A percentile compares a stretch with the other conserved stretches of the same genome.
Evolutionary conservation across 2,329 filamentous ascomycete genomes (phyloP).

Genomic region (Curvularia lunata): DNA sequence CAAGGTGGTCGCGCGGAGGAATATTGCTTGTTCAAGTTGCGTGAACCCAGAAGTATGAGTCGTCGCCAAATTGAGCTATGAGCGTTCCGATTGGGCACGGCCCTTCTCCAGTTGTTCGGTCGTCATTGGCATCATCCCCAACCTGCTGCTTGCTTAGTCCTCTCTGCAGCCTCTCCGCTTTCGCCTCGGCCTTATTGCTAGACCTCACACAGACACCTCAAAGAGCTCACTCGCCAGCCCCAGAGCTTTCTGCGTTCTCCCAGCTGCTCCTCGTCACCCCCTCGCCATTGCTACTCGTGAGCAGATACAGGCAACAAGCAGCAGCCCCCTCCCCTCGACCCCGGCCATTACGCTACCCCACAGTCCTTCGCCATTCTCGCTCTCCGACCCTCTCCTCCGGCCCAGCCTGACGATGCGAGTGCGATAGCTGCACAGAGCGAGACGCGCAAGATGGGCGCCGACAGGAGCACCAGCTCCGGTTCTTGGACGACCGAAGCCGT

Average conservation of each 20-base stretch:
- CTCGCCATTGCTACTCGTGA: slow-evolving; percentile 1
- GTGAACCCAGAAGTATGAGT: slow-evolving; percentile 11
- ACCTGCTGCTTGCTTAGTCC: slow-evolving; percentile 17
- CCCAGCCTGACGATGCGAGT: slow-evolving; percentile 45
- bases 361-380: slow-evolving; percentile 52
- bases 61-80: slow-evolving; percentile 17
- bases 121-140: slow-evolving; percentile 45
- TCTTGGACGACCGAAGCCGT: slow-evolving; percentile 37
- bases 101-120: slow-evolving; percentile 14
- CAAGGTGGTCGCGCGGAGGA: not conserved
- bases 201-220: not conserved
- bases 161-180: slow-evolving; percentile 3
- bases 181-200: slow-evolving; percentile 14
- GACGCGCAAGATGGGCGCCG: slow-evolving; percentile 41
- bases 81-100: slow-evolving; percentile 18
- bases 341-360: slow-evolving; percentile 15
- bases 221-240: slow-evolving; percentile 4
- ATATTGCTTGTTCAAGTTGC: slow-evolving; percentile 11
- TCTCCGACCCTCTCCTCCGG: slow-evolving; percentile 30
- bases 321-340: not conserved
- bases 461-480: slow-evolving; percentile 25
- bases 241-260: not conserved
- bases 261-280: not conserved
- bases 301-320: slow-evolving; percentile 1
- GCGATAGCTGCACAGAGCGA: slow-evolving; percentile 37